phyloP scores from a whole-genome alignment of 2,329 filamentous ascomycete species.

The Cryoendolithus antarcticus region DNA sequence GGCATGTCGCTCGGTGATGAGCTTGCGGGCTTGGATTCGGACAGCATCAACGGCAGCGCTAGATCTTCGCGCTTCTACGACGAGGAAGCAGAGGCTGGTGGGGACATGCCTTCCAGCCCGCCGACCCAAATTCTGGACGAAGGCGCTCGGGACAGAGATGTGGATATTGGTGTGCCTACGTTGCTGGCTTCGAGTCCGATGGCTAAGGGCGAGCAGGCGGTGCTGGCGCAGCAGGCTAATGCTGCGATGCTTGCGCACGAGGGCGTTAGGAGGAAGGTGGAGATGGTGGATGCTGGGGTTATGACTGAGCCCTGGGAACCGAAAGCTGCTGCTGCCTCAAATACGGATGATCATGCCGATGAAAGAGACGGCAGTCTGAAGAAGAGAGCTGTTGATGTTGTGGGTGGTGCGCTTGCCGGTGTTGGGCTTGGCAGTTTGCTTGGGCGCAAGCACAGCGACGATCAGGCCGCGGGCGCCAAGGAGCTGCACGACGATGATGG shows the following conservation, averaged over 20 bases:
- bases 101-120: conserved; percentile 8
- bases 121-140: conserved; percentile 1
- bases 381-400: conserved; percentile 10
- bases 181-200: conserved; percentile 63
- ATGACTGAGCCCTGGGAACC: conserved; percentile 51
- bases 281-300: conserved; percentile 48
- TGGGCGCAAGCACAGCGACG: conserved; percentile 6
- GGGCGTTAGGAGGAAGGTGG: conserved; percentile 7
- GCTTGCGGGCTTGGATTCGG: conserved; percentile 62
- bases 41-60: conserved; percentile 42
- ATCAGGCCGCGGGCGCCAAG: conserved; percentile 3
- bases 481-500: conserved; percentile 1
- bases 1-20: conserved; percentile 84
- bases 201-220: conserved; percentile 4
- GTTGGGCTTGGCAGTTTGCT: conserved; percentile 20
- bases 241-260: conserved; percentile 1
- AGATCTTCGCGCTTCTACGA: conserved; percentile 39
- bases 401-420: conserved; percentile 22
- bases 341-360: conserved; percentile 1
- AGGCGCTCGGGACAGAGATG: background rate
- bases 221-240: conserved; percentile 1
- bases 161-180: too few species aligned
- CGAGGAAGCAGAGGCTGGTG: conserved; percentile 53
- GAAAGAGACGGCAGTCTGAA: conserved; percentile 1
- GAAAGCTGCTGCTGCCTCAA: background rate